These are phyloP conservation scores for Trichoderma simmonsii DNA, from an alignment of 2,329 filamentous ascomycete genomes.

Conservation along the genomic window DNA sequence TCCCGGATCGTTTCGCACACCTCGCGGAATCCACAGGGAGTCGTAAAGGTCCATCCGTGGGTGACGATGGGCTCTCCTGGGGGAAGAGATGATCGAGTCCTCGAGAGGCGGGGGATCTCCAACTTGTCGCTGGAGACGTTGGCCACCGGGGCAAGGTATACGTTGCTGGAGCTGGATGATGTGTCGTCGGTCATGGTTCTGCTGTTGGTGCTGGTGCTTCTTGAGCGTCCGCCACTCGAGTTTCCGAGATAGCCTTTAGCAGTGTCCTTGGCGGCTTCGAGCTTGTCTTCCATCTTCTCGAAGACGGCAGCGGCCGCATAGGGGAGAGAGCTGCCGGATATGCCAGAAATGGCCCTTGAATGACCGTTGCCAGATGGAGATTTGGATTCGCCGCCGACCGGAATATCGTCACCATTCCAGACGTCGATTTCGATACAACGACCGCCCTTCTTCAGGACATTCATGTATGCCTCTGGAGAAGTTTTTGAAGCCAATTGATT, in stretches of 20 bases:
- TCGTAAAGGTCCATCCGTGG: slow-evolving; percentile 80
- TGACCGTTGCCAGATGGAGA: slow-evolving; percentile 41
- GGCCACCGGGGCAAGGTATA: slow-evolving; percentile 26
- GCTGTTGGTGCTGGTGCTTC: slow-evolving; percentile 40
- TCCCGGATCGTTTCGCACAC: slow-evolving; percentile 80
- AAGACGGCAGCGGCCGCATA: slow-evolving; percentile 43
- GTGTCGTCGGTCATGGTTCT: slow-evolving; percentile 29
- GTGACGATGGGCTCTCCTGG: slow-evolving; percentile 73
- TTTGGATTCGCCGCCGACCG: slow-evolving; percentile 33
- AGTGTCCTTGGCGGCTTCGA: slow-evolving; percentile 27
- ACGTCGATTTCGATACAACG: slow-evolving; percentile 94
- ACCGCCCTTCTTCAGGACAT: slow-evolving; percentile 72
- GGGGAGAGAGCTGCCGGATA: slow-evolving; percentile 47
- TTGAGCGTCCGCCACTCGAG: slow-evolving; percentile 32
- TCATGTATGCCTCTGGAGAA: slow-evolving; percentile 73
- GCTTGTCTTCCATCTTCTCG: slow-evolving; percentile 33
- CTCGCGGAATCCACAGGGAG: slow-evolving; percentile 79
- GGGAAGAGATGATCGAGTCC: slow-evolving; percentile 29
- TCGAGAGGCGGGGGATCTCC: slow-evolving; percentile 29
- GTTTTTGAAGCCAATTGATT: slow-evolving; percentile 79
- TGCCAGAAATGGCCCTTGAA: slow-evolving; percentile 44
- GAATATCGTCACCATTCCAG: slow-evolving; percentile 68
- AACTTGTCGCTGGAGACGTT: slow-evolving; percentile 36
- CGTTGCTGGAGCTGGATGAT: slow-evolving; percentile 33
- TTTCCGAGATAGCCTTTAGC: slow-evolving; percentile 30